Percentiles rank a stretch among this genome's conserved stretches.
phyloP scores from a whole-genome alignment of 179 eudicot genomes.

The Patellifolia procumbens region DNA sequence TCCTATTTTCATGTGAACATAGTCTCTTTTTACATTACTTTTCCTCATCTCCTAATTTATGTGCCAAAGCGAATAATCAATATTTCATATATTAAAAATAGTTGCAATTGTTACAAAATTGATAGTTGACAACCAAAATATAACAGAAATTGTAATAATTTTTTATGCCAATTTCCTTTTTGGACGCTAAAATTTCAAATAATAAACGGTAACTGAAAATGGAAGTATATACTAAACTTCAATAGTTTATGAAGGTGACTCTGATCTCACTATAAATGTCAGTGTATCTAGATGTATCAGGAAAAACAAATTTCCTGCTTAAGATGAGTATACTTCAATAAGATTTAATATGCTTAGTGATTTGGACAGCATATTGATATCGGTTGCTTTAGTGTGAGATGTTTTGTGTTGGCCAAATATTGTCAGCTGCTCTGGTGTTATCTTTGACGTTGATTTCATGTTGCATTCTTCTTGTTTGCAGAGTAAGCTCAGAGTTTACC shows the following conservation, averaged over 20 bases:
- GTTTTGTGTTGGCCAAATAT: neutral
- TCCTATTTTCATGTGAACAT: too few relatives aligned
- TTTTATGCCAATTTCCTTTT: too few relatives aligned
- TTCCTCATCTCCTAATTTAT: too few relatives aligned
- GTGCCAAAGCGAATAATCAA: too few relatives aligned
- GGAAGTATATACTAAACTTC: too few relatives aligned
- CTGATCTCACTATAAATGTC: neutral
- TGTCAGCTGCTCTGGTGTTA: neutral
- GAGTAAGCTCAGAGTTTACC: conserved; percentile 72
- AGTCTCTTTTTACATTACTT: too few relatives aligned
- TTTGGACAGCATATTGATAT: neutral
- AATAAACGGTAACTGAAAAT: too few relatives aligned
- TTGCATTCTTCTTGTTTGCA: conserved; percentile 37
- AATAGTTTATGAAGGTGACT: neutral
- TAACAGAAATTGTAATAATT: too few relatives aligned
- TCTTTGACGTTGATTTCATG: neutral
- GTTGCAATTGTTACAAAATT: too few relatives aligned
- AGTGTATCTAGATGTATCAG: neutral
- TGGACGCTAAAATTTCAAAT: too few relatives aligned
- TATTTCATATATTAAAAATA: too few relatives aligned
- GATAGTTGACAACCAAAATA: too few relatives aligned
- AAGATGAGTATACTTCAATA: neutral
- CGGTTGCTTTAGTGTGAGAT: neutral
- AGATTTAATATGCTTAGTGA: neutral
- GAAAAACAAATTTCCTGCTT: neutral